These are phyloP conservation scores for Irpex rosettiformis DNA, from an alignment of 1,284 basidiomycete genomes.

Conservation along the genomic window DNA sequence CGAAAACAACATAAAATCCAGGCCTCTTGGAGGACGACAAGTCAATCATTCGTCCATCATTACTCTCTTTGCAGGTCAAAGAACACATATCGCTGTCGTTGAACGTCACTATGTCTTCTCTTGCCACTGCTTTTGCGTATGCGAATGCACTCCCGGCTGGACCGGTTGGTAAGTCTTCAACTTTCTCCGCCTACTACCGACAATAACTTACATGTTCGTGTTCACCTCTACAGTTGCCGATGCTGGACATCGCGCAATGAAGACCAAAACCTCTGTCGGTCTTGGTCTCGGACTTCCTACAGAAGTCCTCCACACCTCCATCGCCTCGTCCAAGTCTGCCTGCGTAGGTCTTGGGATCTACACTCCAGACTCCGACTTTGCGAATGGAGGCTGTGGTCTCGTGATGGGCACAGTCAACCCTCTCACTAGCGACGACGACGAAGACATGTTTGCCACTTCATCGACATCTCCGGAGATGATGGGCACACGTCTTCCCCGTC, in stretches of 20 bases:
- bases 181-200: neutral
- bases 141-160: neutral
- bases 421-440: neutral
- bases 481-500: neutral
- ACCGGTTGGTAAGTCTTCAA: neutral
- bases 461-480: neutral
- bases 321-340: neutral
- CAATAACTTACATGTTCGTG: neutral
- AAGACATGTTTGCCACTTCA: neutral
- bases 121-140: neutral
- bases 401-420: neutral
- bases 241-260: neutral
- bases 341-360: conserved; percentile 10
- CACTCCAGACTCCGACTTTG: conserved; percentile 3
- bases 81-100: neutral
- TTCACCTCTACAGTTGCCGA: neutral
- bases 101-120: neutral
- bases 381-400: neutral
- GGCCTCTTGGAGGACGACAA: neutral
- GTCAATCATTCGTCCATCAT: neutral
- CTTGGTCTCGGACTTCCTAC: conserved; percentile 2
- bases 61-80: conserved; percentile 1
- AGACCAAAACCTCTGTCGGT: neutral
- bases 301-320: neutral
- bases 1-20: neutral